phyloP scores from a whole-genome alignment of 352 stramenopile genomes.

The Labyrinthula sp. region DNA sequence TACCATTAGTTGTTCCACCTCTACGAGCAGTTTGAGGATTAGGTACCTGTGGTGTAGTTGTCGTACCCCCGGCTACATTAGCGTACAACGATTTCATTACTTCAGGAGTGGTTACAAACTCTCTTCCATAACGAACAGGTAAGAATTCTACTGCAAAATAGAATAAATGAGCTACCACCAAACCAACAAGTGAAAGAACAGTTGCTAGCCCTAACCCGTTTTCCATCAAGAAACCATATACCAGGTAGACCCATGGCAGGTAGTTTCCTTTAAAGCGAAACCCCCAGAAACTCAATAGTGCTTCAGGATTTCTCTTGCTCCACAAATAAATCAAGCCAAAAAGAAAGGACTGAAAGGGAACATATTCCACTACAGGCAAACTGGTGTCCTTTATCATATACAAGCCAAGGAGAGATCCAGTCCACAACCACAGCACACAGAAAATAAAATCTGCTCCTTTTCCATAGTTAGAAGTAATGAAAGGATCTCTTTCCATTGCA shows the following conservation, averaged over 20 bases:
- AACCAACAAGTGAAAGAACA: constrained; percentile 57
- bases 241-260: constrained; percentile 59
- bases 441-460: constrained; percentile 61
- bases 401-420: too few species aligned
- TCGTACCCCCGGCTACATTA: too few species aligned
- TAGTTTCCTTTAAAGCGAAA: constrained; percentile 62
- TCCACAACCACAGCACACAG: constrained; percentile 62
- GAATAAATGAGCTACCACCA: constrained; percentile 59
- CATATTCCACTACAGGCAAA: constrained; percentile 51
- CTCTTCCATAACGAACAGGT: too few species aligned
- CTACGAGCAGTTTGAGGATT: too few species aligned
- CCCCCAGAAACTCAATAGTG: constrained; percentile 54
- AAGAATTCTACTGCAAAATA: constrained; percentile 65
- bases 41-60: too few species aligned
- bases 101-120: too few species aligned
- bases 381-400: constrained; percentile 49
- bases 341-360: constrained; percentile 52
- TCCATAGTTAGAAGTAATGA: constrained; percentile 45
- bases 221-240: constrained; percentile 58
- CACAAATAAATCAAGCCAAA: constrained; percentile 71
- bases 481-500: constrained; percentile 54
- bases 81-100: too few species aligned
- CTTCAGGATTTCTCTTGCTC: constrained; percentile 56
- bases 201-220: constrained; percentile 55
- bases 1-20: too few species aligned